phyloP scores from a whole-genome alignment of 495 filamentous ascomycete genomes.

The Penicillium arizonense region DNA sequence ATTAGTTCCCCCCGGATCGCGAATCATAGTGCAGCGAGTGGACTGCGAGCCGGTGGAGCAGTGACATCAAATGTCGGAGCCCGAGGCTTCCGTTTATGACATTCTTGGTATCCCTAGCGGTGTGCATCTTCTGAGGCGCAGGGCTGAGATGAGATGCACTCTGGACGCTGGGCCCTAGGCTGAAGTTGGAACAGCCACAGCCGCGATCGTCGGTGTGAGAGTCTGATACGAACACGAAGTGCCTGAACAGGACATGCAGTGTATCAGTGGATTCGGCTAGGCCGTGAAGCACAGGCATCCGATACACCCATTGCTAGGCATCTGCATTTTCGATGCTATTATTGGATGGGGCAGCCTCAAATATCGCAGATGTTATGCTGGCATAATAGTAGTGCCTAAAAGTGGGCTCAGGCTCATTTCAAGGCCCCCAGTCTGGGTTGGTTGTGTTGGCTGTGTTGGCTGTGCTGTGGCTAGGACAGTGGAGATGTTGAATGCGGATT shows the following conservation, averaged over 20 bases:
- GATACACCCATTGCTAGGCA: background rate
- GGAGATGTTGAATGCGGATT: background rate
- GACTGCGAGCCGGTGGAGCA: constrained; percentile 10
- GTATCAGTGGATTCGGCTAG: background rate
- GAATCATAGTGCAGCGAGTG: constrained; percentile 18
- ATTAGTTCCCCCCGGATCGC: constrained; percentile 10
- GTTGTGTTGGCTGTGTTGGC: too few species aligned
- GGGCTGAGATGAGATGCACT: background rate
- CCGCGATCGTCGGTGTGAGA: too few species aligned
- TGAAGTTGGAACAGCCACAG: too few species aligned
- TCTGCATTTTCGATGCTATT: background rate
- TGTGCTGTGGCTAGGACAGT: background rate
- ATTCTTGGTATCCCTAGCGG: background rate
- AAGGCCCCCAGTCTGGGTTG: background rate
- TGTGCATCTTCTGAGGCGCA: constrained; percentile 2
- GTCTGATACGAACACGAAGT: too few species aligned
- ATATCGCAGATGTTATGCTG: too few species aligned
- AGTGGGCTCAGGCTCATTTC: background rate
- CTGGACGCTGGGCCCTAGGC: too few species aligned
- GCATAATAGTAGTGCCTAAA: background rate
- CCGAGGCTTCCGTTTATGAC: constrained; percentile 1
- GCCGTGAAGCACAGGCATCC: too few species aligned
- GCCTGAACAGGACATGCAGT: background rate
- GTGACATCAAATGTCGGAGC: constrained; percentile 15
- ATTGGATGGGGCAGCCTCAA: background rate